Percentiles rank a stretch among this genome's conserved stretches.
Evolutionary conservation across 176 grass and related monocot species (phyloP).

Genomic region (Microstegium vimineum): DNA sequence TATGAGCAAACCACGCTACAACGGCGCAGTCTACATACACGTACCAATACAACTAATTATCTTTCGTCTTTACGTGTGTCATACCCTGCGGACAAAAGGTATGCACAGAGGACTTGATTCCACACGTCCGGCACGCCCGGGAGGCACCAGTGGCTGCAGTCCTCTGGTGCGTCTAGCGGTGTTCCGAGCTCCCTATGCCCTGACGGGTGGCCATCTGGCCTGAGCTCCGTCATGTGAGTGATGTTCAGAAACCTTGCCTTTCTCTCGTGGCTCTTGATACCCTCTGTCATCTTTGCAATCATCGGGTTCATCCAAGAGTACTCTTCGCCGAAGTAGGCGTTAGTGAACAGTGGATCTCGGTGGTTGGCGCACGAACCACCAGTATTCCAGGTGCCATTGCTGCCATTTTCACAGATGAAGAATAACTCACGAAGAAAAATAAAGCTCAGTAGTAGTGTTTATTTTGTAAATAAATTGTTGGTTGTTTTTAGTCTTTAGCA

Average conservation of each 20-base stretch:
- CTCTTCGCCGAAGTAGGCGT: not conserved
- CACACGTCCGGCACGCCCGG: slow-evolving; percentile 81
- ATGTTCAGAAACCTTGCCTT: slow-evolving; percentile 29
- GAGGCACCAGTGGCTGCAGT: slow-evolving; percentile 92
- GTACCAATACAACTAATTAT: not conserved
- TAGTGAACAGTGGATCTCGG: not conserved
- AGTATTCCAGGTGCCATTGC: slow-evolving; percentile 32
- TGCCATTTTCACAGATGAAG: not conserved
- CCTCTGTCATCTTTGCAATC: not conserved
- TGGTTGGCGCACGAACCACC: slow-evolving; percentile 26
- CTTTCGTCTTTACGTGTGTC: not conserved
- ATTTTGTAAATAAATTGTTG: too few species aligned
- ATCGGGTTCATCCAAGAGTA: slow-evolving; percentile 38
- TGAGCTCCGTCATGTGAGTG: slow-evolving; percentile 36
- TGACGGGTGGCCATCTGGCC: slow-evolving; percentile 33
- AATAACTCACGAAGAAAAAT: too few species aligned
- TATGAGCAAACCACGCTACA: too few species aligned
- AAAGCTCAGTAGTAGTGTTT: too few species aligned
- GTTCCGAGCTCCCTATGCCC: slow-evolving; percentile 31
- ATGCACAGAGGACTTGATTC: slow-evolving; percentile 50
- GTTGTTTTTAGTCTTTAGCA: too few species aligned
- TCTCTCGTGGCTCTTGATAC: not conserved
- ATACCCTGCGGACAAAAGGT: slow-evolving; percentile 34
- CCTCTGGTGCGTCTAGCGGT: slow-evolving; percentile 39
- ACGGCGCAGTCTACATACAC: too few species aligned